A percentile compares a stretch with the other conserved stretches of the same genome.
Conservation (phyloP, 2,329 filamentous ascomycete species). For the Colletotrichum brevisporum region DNA sequence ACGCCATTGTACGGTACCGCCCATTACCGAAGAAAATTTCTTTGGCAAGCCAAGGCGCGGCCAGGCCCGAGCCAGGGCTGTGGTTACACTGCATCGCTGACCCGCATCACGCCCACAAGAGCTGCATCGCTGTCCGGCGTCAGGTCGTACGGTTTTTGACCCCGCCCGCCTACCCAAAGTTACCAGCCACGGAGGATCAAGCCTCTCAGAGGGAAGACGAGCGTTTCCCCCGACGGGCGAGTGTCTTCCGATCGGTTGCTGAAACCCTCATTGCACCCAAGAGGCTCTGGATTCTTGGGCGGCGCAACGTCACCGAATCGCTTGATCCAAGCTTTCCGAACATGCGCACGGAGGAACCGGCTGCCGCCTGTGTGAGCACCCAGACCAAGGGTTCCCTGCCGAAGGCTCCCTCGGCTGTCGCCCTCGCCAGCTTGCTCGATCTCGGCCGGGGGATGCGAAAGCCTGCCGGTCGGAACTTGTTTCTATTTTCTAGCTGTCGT, state of each 20-base stretch:
- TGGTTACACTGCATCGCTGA: conserved; percentile 36
- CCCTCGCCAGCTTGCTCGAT: neutral
- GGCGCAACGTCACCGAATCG: conserved; percentile 19
- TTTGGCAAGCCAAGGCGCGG: conserved; percentile 17
- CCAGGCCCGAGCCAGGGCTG: conserved; percentile 7
- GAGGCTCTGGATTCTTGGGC: conserved; percentile 15
- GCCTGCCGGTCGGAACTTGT: neutral
- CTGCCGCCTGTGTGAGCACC: neutral
- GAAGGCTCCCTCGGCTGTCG: neutral
- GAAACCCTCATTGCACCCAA: conserved; percentile 1
- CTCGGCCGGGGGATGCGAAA: neutral
- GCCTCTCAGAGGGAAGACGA: neutral
- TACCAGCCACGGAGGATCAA: conserved; percentile 3
- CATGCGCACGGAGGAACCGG: conserved; percentile 23
- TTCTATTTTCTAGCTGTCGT: neutral
- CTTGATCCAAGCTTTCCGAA: conserved; percentile 35
- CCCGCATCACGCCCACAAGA: conserved; percentile 27
- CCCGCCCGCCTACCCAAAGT: neutral
- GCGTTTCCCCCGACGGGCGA: neutral
- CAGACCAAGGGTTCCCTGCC: conserved; percentile 27
- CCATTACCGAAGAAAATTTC: conserved; percentile 1
- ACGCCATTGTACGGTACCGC: conserved; percentile 3
- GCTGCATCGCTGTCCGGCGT: neutral
- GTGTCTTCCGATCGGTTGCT: conserved; percentile 6
- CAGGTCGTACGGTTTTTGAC: conserved; percentile 7